Conservation (phyloP, 148 eudicot genomes). For the Cornus controversa region DNA sequence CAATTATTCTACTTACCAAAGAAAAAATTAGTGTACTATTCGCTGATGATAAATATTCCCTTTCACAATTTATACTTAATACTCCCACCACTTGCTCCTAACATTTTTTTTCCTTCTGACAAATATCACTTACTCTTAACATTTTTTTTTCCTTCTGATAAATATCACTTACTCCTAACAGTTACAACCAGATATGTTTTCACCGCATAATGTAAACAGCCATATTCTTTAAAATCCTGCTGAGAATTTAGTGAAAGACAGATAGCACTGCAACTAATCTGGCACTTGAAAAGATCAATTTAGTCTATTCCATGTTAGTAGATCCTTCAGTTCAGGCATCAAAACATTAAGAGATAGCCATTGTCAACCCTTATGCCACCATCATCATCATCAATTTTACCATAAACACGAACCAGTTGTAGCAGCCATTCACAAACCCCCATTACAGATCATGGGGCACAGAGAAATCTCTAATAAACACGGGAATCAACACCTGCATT, state of each 20-base stretch:
- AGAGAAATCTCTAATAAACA: background rate
- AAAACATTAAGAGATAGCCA: conserved; percentile 6
- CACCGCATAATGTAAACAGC: background rate
- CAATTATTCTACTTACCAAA: too few relatives aligned
- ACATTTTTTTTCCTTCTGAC: too few relatives aligned
- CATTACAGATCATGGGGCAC: conserved; percentile 4
- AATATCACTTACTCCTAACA: background rate
- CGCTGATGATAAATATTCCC: background rate
- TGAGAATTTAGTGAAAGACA: background rate
- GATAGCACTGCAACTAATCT: background rate
- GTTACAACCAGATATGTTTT: too few relatives aligned
- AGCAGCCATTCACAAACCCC: conserved; percentile 22
- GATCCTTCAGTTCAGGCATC: conserved; percentile 4
- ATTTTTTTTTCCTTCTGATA: background rate
- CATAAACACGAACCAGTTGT: conserved; percentile 18
- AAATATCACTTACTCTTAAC: background rate
- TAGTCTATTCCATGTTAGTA: conserved; percentile 8
- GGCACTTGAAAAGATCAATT: background rate
- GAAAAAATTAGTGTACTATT: background rate
- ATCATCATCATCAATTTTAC: conserved; percentile 14
- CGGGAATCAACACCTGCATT: conserved; percentile 7
- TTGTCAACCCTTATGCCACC: conserved; percentile 11
- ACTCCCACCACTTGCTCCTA: background rate
- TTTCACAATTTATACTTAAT: conserved; percentile 3
- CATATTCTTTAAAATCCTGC: conserved; percentile 3